Evolutionary conservation across 2,329 filamentous ascomycete genomes (phyloP), one percentile per base, ranked within the genome.

Genomic region (Macrophomina phaseolina): DNA sequence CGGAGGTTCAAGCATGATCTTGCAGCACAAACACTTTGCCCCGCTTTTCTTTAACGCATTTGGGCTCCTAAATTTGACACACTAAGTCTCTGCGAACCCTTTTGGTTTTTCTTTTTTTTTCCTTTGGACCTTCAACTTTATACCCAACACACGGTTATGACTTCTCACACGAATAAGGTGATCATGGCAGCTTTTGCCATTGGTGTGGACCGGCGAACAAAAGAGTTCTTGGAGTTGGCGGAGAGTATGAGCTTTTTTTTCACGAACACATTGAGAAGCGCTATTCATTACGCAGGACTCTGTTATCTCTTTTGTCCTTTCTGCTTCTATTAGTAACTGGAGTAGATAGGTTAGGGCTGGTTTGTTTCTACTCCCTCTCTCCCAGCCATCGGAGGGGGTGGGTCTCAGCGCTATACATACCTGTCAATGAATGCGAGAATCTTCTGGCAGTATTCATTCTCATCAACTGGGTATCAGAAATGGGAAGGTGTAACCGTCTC

Each of bases 71-170:
- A 28, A 36, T 58, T 45, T 36, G 23, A 23, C 16, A 40, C 40
- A 61, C 42, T 28, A 42, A 61, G 34, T 34, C 32, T 40, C 11
- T 30, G 28, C 30, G 49, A 45, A 40, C 8, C 23, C 23, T 30
- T 12, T 49, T 49, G n/a, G 2, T 52, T 52, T 36, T 32, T 12
- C 28, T 46, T 32, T 32, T 30, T 4, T 42, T 58, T 42, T 45
- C 53, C 28, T 55, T 58, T 34, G 18, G 49, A 48, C 56, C 23
- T 61, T 61, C 56, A 61, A 61, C 56, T 61, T 61, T 61, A 61
- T 61, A 61, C 56, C 56, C 56, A 61, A 61, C 42, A 61, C 56
- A 61, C 48, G 56, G 56, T 46, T 61, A 61, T 48, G 56, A 61
- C 40, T 46, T 46, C 46, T 61, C 56, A 46, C 56, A 48, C 56